Percentiles rank a stretch among this genome's conserved stretches.
phyloP scores from a whole-genome alignment of 495 filamentous ascomycete genomes.

The Podospora appendiculata region DNA sequence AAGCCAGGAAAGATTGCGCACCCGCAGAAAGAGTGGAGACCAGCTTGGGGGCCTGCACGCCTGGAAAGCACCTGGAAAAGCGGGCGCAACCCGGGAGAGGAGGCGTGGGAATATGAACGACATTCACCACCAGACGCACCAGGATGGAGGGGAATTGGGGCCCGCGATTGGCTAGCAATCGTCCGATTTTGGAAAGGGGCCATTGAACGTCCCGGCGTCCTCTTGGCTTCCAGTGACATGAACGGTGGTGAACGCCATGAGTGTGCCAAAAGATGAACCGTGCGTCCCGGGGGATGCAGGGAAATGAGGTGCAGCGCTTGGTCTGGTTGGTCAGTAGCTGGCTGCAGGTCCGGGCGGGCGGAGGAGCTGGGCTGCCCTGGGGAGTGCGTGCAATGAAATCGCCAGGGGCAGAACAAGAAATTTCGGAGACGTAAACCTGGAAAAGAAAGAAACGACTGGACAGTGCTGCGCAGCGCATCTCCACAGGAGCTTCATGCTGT shows the following conservation, averaged over 20 bases:
- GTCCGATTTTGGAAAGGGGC: constrained; percentile 11
- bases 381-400: background rate
- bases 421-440: constrained; percentile 13
- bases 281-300: constrained; percentile 10
- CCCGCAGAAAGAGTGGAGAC: constrained; percentile 14
- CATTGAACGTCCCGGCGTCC: background rate
- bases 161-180: constrained; percentile 12
- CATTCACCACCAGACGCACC: background rate
- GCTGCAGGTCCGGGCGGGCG: constrained; percentile 1
- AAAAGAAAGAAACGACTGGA: constrained; percentile 5
- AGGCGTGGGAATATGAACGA: constrained; percentile 4
- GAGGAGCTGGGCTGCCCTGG: background rate
- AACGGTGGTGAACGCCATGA: constrained; percentile 1
- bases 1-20: constrained; percentile 16
- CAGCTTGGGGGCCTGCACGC: constrained; percentile 1
- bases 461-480: background rate
- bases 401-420: constrained; percentile 17
- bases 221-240: too few relatives aligned
- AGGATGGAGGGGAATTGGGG: constrained; percentile 10
- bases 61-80: constrained; percentile 5
- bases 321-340: constrained; percentile 11
- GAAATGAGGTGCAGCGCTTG: constrained; percentile 11
- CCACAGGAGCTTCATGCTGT: too few relatives aligned
- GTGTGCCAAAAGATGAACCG: constrained; percentile 3
- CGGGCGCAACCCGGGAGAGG: too few relatives aligned